Percentiles rank a stretch among this genome's conserved stretches.
Evolutionary conservation across 371 early-diverging fungal genomes (phyloP).

Genomic region (Globomyces sp.): DNA sequence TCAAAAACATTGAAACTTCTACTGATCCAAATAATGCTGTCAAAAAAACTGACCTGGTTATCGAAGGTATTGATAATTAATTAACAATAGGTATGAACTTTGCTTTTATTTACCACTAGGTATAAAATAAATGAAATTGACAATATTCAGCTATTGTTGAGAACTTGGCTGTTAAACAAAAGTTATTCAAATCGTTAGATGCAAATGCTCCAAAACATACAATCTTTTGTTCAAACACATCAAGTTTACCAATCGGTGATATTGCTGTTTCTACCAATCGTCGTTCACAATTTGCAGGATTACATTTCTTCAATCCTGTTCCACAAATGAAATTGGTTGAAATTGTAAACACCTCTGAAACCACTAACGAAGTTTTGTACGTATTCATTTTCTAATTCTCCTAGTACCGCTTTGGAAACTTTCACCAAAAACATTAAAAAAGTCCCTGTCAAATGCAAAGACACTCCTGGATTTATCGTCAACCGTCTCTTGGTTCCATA

Average conservation of each 20-base stretch:
- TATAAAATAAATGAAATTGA: too few relatives aligned
- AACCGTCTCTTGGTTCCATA: constrained; percentile 96
- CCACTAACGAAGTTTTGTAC: constrained; percentile 56
- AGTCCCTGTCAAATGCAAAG: constrained; percentile 90
- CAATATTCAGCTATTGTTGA: constrained; percentile 77
- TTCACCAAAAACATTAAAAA: constrained; percentile 77
- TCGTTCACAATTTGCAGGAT: constrained; percentile 59
- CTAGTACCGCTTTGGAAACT: constrained; percentile 51
- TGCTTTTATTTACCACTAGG: too few relatives aligned
- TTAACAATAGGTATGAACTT: too few relatives aligned
- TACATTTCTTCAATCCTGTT: constrained; percentile 94
- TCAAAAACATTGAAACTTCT: constrained; percentile 55
- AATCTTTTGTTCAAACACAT: constrained; percentile 91
- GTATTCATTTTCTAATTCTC: too few relatives aligned
- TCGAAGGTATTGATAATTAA: constrained; percentile 53
- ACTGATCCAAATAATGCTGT: constrained; percentile 64
- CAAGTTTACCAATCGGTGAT: constrained; percentile 77
- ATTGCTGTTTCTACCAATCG: constrained; percentile 73
- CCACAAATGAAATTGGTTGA: constrained; percentile 98
- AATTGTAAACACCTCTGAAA: constrained; percentile 74
- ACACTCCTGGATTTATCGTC: constrained; percentile 96
- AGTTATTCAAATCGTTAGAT: constrained; percentile 64
- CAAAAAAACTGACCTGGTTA: constrained; percentile 66
- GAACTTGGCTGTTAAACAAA: constrained; percentile 82
- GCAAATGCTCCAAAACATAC: constrained; percentile 66